Conservation (phyloP, 225 moss, liverwort and hornwort species). For the Physcomitrellopsis africana region DNA sequence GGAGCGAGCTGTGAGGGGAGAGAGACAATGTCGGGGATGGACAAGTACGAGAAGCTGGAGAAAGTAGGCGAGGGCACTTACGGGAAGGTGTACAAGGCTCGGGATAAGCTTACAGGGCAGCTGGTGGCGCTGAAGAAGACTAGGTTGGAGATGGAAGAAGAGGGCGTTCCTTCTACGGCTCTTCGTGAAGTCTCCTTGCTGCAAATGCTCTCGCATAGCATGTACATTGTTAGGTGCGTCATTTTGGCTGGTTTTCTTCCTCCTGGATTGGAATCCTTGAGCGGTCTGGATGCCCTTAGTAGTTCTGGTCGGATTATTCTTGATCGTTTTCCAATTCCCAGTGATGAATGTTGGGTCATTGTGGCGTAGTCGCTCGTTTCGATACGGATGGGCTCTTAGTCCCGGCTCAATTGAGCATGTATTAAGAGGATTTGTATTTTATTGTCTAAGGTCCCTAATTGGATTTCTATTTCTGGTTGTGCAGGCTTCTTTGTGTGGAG, state of each 20-base stretch:
- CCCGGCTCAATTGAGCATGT: background rate
- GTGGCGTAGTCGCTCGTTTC: too few species aligned
- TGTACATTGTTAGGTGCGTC: conserved; percentile 41
- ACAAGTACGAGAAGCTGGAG: conserved; percentile 62
- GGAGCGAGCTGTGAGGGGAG: background rate
- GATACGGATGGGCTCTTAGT: too few species aligned
- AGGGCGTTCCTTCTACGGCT: conserved; percentile 55
- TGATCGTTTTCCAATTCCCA: too few species aligned
- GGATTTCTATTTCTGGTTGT: background rate
- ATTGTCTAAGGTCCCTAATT: background rate
- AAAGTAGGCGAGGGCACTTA: conserved; percentile 62
- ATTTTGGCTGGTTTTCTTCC: background rate
- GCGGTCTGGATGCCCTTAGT: too few species aligned
- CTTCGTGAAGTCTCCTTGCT: conserved; percentile 57
- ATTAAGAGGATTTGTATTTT: background rate
- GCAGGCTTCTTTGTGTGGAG: conserved; percentile 51
- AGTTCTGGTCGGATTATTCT: accelerated
- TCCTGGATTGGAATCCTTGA: background rate
- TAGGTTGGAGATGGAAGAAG: conserved; percentile 54
- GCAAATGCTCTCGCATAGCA: conserved; percentile 51
- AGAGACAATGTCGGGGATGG: conserved; percentile 33
- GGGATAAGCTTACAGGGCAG: conserved; percentile 55
- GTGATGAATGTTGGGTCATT: too few species aligned
- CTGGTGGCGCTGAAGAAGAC: conserved; percentile 59
- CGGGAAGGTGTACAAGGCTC: conserved; percentile 63